Base-by-base conservation (phyloP, 192 early-diverging fungal species). In the Backusella australiensis region DNA sequence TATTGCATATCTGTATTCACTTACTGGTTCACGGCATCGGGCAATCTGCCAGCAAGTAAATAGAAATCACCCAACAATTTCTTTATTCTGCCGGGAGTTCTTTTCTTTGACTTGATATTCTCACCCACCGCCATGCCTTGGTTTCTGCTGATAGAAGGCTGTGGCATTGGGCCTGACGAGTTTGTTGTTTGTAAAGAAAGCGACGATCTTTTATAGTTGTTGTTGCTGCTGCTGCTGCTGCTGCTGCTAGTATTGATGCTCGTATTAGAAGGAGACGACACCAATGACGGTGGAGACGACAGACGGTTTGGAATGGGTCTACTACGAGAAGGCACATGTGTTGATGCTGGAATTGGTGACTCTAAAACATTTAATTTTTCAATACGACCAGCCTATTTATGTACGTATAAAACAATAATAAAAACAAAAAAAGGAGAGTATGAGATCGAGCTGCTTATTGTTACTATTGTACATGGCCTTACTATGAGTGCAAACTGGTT, bases 21-120 rank as follows among this genome's bases (percentile, higher is more conserved):
- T 49, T 83, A 90, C 89, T 86, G 83, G 32, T 71, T 76, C 12
- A 92, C 88, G 6, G 94, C 94, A 73, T 91, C 82, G 4, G 94
- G 91, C 35, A 92, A 71, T 52, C 90, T 77, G 21, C 94, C 94
- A 38, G 92, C 87, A 81, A 95, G 77, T 66, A 95, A 72, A 83
- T 89, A 94, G 67, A 94, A 75, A 81, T 95, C 94, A 6, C 86
- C 91, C 9, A 93, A 79, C 19, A 95, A 75, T 71, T 95, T 95
- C 59, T 93, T 86, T n/a, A 87, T 87, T 73, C 94, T 73, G 0
- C 89, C 89, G 23, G 90, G 91, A 4, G 94, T 90, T 21, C 93
- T 78, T 76, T 88, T 90, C 66, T 88, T 86, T 29, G 82, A 71
- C 69, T 81, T 85, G 2, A 82, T 71, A 34, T 39, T 72, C 17